Evolutionary conservation across 2,329 filamentous ascomycete genomes (phyloP).

Genomic region (Neurospora crassa): DNA sequence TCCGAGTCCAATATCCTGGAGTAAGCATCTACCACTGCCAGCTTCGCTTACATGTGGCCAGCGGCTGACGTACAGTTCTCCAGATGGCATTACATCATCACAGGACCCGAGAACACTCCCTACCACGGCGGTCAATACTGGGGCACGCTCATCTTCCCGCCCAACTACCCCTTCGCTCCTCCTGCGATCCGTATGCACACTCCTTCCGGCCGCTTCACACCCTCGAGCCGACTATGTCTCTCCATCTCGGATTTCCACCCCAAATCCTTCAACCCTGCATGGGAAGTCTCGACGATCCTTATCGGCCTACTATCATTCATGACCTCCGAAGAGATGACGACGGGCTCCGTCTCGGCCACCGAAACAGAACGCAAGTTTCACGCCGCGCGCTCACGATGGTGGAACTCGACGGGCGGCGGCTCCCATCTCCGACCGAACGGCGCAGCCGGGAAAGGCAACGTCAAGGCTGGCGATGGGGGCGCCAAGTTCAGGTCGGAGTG

Average conservation of each 20-base stretch:
- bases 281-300: constrained; percentile 94
- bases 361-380: constrained; percentile 69
- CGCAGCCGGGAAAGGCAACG: constrained; percentile 57
- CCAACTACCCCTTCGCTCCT: constrained; percentile 94
- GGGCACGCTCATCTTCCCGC: constrained; percentile 91
- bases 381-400: constrained; percentile 77
- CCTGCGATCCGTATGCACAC: constrained; percentile 99
- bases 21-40: constrained; percentile 34
- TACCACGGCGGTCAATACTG: constrained; percentile 96
- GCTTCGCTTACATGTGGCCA: neutral
- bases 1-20: constrained; percentile 89
- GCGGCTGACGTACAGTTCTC: constrained; percentile 11
- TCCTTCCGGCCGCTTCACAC: constrained; percentile 88
- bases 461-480: constrained; percentile 87
- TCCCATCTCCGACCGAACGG: constrained; percentile 48
- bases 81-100: constrained; percentile 92
- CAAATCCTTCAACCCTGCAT: constrained; percentile 95
- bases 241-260: constrained; percentile 97
- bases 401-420: constrained; percentile 90
- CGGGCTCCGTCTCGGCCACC: constrained; percentile 72
- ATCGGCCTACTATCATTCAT: constrained; percentile 94
- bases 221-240: constrained; percentile 82
- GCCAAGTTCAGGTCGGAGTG: constrained; percentile 84
- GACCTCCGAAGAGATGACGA: constrained; percentile 98
- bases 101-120: constrained; percentile 85